These are phyloP conservation scores for Castanea sativa DNA, from an alignment of 306 rosid genomes.

Conservation along the genomic window DNA sequence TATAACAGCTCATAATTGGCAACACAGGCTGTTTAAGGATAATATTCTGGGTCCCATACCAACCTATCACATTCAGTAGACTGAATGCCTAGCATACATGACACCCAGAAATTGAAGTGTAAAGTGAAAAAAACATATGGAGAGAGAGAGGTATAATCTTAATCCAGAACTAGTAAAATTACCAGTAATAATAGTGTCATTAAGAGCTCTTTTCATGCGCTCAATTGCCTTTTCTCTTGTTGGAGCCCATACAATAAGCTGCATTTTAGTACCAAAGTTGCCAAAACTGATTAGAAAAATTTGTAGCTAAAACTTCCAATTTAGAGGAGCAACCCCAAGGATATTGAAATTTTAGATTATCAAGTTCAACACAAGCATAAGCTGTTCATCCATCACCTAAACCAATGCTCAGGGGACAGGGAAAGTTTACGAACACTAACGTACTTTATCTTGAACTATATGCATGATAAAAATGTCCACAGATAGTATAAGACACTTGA, in stretches of 20 bases:
- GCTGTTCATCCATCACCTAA: background rate
- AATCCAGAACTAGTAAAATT: conserved; percentile 12
- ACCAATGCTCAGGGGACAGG: background rate
- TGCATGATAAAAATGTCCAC: background rate
- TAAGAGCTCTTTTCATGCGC: conserved; percentile 97
- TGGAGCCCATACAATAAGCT: conserved; percentile 99
- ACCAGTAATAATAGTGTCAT: conserved; percentile 94
- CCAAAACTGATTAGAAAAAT: background rate
- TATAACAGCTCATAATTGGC: background rate
- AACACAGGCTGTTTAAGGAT: background rate
- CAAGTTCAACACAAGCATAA: background rate
- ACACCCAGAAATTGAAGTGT: background rate
- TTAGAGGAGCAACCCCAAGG: conserved; percentile 3
- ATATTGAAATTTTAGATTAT: background rate
- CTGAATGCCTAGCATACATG: background rate
- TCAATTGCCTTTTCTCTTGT: conserved; percentile 95
- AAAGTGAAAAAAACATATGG: background rate
- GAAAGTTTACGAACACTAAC: background rate
- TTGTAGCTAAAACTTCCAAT: conserved; percentile 18
- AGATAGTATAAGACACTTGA: background rate
- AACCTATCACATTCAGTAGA: background rate
- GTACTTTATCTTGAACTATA: background rate
- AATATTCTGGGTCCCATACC: background rate
- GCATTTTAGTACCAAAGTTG: conserved; percentile 19
- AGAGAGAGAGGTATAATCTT: background rate